Evolutionary conservation across 2,329 filamentous ascomycete genomes (phyloP).

Genomic region (Ceratocystis cacaofunesta): DNA sequence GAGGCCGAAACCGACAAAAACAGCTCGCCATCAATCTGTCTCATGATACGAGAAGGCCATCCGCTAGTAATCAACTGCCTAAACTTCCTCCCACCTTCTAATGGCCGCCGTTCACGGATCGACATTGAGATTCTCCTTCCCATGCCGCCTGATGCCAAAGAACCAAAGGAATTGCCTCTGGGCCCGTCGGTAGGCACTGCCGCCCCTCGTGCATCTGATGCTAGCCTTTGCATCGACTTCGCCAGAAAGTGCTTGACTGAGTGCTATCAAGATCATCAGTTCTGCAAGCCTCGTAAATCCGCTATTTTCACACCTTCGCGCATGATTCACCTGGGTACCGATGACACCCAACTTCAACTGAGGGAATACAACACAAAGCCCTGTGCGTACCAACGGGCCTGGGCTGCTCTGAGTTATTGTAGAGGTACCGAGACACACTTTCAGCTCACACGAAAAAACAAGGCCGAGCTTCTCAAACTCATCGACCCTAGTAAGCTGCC

Average conservation of each 20-base stretch:
- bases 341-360: constrained; percentile 8
- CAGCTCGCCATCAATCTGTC: constrained; percentile 13
- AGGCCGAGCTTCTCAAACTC: constrained; percentile 7
- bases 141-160: constrained; percentile 10
- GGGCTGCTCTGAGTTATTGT: constrained; percentile 17
- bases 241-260: constrained; percentile 10
- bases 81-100: constrained; percentile 11
- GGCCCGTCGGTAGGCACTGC: constrained; percentile 15
- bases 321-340: constrained; percentile 11
- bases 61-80: constrained; percentile 16
- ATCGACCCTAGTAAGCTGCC: constrained; percentile 15
- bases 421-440: constrained; percentile 10
- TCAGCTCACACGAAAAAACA: constrained; percentile 14
- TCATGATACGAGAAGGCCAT: constrained; percentile 13
- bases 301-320: constrained; percentile 12
- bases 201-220: constrained; percentile 14
- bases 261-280: constrained; percentile 14
- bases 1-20: constrained; percentile 12
- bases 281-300: constrained; percentile 8
- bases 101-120: constrained; percentile 14
- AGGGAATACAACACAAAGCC: constrained; percentile 12
- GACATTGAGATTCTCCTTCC: constrained; percentile 14
- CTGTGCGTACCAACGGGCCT: constrained; percentile 12
- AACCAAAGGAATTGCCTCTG: constrained; percentile 10
- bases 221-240: constrained; percentile 9